Conservation (phyloP, 2,329 filamentous ascomycete species). For the Cytospora leucostoma region DNA sequence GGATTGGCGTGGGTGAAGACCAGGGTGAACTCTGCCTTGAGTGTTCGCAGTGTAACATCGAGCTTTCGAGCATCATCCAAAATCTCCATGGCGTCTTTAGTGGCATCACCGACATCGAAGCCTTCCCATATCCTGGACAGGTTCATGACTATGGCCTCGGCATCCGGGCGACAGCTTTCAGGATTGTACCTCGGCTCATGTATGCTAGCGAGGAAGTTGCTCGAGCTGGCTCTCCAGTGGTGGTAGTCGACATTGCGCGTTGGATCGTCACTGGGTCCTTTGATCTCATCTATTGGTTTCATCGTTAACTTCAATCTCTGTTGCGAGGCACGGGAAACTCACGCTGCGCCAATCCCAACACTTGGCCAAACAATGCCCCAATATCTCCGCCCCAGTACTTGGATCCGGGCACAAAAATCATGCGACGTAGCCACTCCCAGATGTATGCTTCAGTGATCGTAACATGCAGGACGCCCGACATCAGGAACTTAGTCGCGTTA, state of each 20-base stretch:
- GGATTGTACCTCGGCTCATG: background rate
- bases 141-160: background rate
- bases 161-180: background rate
- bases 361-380: background rate
- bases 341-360: background rate
- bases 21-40: background rate
- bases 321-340: background rate
- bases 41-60: slow-evolving; percentile 4
- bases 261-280: background rate
- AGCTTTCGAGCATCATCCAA: slow-evolving; percentile 12
- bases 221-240: slow-evolving; percentile 24
- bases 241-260: slow-evolving; percentile 17
- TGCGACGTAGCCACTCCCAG: slow-evolving; percentile 1
- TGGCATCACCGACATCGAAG: background rate
- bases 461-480: background rate
- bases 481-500: background rate
- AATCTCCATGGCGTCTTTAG: background rate
- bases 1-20: background rate
- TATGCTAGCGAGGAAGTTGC: slow-evolving; percentile 16
- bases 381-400: slow-evolving; percentile 5
- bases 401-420: background rate
- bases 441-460: slow-evolving; percentile 14
- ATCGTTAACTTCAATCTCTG: background rate
- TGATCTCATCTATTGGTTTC: background rate
- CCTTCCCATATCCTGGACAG: background rate